These are phyloP conservation scores for Pleurostoma richardsiae DNA, from an alignment of 2,329 filamentous ascomycete genomes.

Conservation along the genomic window DNA sequence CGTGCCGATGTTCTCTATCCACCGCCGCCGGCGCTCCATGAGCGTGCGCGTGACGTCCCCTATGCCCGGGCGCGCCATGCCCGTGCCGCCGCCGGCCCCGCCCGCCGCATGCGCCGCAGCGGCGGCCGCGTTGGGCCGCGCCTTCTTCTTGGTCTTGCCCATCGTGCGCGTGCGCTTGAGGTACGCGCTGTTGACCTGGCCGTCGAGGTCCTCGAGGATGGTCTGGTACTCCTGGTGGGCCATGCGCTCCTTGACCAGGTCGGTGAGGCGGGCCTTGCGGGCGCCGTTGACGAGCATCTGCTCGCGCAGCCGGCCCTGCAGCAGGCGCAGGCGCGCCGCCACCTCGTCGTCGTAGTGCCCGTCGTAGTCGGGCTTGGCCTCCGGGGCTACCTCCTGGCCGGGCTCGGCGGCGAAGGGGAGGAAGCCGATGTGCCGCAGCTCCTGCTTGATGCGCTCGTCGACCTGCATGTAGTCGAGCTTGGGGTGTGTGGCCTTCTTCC, in stretches of 20 bases:
- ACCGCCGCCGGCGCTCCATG: constrained; percentile 85
- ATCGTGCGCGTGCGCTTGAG: constrained; percentile 92
- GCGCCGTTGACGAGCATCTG: constrained; percentile 86
- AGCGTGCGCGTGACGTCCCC: constrained; percentile 86
- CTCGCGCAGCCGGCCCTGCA: constrained; percentile 78
- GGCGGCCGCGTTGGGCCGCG: constrained; percentile 67
- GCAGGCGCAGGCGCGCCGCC: constrained; percentile 76
- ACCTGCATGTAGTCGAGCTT: constrained; percentile 82
- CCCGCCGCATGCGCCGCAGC: constrained; percentile 52
- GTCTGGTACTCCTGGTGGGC: constrained; percentile 95
- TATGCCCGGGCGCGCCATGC: constrained; percentile 70
- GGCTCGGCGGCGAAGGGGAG: constrained; percentile 44
- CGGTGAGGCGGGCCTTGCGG: constrained; percentile 78
- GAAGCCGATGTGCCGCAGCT: constrained; percentile 87
- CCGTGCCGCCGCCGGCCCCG: constrained; percentile 53
- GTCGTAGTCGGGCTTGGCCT: constrained; percentile 65
- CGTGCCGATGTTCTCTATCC: constrained; percentile 86
- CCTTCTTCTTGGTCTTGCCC: constrained; percentile 90
- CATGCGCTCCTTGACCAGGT: constrained; percentile 87
- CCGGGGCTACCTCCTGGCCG: constrained; percentile 7
- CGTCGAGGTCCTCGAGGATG: constrained; percentile 93
- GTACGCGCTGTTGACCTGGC: constrained; percentile 90
- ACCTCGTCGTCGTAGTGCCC: constrained; percentile 92
- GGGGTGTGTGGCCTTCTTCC: constrained; percentile 70
- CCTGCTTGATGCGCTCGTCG: constrained; percentile 86